Evolutionary conservation across 1,284 basidiomycete genomes (phyloP), one percentile per base, ranked within the genome.

Genomic region (Moesziomyces antarcticus): DNA sequence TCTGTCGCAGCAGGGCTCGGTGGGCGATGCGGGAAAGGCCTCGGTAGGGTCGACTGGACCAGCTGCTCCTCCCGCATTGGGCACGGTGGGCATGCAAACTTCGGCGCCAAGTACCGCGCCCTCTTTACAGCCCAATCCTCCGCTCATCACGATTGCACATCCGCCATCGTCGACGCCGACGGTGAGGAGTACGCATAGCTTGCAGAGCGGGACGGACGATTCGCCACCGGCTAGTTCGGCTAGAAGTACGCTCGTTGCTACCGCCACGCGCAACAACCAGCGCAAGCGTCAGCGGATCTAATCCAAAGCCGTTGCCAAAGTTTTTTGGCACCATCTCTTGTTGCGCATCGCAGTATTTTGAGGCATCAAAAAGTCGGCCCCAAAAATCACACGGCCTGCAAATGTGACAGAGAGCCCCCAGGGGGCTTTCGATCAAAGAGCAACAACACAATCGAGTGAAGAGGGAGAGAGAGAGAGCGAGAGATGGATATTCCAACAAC

Each of bases 271-370:
- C 16, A 73, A 73, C 25, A 64, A 73, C 30, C 70, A 73, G 24
- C 56, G 70, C 14, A 73, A 73, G 22, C 64, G 70, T 16, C 70
- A 73, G 24, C 65, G 64, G 42, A 67, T 64, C 27, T 69, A 51
- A 35, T 0, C 3, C 30, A n/a, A n/a, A n/a, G n/a, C n/a, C n/a
- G n/a, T 7, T 27, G 25, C 6, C 25, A 27, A 6, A 27, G 25
- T 3, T 2, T 3, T 8, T 6, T 20, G 3, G 14, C 22, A 24
- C 5, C 22, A 2, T 24, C 22, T 24, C 22, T 24, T 24, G 22
- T 24, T 24, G 22, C 22, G 22, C 22, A 24, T 5, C 22, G 22
- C 22, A 24, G 5, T 24, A 24, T 24, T 24, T 24, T 10, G 27
- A 30, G 27, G 27, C 27, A 3, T 10, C 10, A 30, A 30, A 30